Conservation (phyloP, 768 basidiomycete species). For the Suillus bovinus region DNA sequence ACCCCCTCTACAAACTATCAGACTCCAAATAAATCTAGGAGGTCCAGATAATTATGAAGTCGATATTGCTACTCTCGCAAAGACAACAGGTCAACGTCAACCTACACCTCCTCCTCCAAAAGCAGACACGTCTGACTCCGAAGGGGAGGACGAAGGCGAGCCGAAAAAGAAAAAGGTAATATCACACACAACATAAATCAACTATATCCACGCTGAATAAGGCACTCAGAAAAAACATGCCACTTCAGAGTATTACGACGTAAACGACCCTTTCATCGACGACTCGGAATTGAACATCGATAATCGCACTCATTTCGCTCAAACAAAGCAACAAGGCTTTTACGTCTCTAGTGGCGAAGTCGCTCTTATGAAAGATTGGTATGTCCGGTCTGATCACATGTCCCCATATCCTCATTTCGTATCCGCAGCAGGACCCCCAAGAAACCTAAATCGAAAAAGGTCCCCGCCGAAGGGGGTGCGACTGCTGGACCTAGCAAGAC, state of each 20-base stretch:
- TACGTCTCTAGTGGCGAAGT: conserved; percentile 90
- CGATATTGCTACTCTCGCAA: conserved; percentile 57
- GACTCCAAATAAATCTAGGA: conserved; percentile 68
- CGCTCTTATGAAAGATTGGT: conserved; percentile 80
- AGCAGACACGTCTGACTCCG: conserved; percentile 57
- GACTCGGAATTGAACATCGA: conserved; percentile 92
- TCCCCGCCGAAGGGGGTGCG: conserved; percentile 18
- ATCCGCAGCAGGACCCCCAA: conserved; percentile 51
- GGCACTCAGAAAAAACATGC: conserved; percentile 51
- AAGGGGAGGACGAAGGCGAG: conserved; percentile 46
- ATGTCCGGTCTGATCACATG: conserved; percentile 13
- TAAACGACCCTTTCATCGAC: conserved; percentile 93
- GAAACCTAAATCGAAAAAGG: conserved; percentile 71
- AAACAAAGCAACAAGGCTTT: conserved; percentile 91
- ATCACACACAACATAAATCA: background rate
- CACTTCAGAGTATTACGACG: conserved; percentile 83
- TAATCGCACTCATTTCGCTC: conserved; percentile 86
- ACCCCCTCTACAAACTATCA: conserved; percentile 60
- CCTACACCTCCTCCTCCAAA: conserved; percentile 53
- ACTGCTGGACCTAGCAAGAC: conserved; percentile 15
- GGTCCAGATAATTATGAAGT: conserved; percentile 78
- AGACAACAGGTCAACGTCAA: conserved; percentile 64
- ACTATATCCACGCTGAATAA: conserved; percentile 9
- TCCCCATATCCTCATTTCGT: conserved; percentile 16
- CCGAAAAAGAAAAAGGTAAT: conserved; percentile 40